These are phyloP conservation scores for Hypoxylon sp. DNA, from an alignment of 2,329 filamentous ascomycete species.

Conservation along the genomic window DNA sequence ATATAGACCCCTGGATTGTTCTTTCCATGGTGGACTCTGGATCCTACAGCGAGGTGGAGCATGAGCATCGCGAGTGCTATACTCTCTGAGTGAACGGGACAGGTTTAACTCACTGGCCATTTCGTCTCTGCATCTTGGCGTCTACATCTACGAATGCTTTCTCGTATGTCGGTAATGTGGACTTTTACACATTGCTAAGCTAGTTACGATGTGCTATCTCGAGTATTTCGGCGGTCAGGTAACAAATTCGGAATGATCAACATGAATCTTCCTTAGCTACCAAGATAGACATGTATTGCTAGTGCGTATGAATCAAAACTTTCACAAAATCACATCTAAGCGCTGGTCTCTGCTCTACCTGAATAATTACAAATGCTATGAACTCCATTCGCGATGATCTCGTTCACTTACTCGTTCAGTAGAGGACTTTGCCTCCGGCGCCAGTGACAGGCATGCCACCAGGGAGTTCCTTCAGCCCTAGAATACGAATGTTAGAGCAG, in stretches of 20 bases:
- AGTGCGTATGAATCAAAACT: neutral
- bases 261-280: neutral
- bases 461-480: constrained; percentile 45
- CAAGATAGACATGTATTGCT: neutral
- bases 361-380: constrained; percentile 19
- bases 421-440: constrained; percentile 37
- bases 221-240: no score
- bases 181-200: neutral
- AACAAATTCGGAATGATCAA: neutral
- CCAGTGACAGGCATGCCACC: constrained; percentile 45
- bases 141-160: no score
- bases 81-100: no score
- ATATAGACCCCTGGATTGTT: constrained; percentile 36
- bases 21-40: constrained; percentile 29
- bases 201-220: neutral
- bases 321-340: neutral
- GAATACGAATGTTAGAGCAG: constrained; percentile 16
- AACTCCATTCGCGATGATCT: constrained; percentile 4
- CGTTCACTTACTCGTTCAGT: constrained; percentile 12
- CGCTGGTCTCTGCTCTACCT: neutral
- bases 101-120: no score
- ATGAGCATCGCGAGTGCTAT: neutral
- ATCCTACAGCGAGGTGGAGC: neutral
- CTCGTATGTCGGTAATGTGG: no score
- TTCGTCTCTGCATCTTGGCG: no score